Base-by-base conservation (phyloP, 768 basidiomycete species). In the Termitomyces titanicus region DNA sequence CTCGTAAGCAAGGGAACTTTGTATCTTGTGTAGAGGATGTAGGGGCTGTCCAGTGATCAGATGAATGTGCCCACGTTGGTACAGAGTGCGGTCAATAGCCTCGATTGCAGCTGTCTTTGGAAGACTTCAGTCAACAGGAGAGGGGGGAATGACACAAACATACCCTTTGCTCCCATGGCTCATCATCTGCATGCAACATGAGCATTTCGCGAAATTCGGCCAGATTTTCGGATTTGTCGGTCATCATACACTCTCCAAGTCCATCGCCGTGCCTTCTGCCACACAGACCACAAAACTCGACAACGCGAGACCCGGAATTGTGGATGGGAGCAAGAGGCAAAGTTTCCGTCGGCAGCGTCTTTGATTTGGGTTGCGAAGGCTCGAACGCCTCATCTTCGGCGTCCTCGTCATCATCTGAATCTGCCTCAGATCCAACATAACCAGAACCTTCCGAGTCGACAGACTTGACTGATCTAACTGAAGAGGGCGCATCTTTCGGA, bases 131-230 rank as follows among this genome's bases (percentile, higher is more conserved):
- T 25, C 47, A 51, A 56, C 50, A 25, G 13, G 15, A 46, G 37
- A 54, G 44, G 40, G 39, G 20, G 20, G 3, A 25, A 40, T 34
- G n/a, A 46, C 34, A 61, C 17, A 54, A 73, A 61, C 48, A 27
- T 68, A 89, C 89, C 62, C 88, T 74, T 35, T 79, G 75, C 65
- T 86, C 83, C 63, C 80, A 76, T 42, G 87, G 74, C 60, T 92
- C 90, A 60, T 85, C 83, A 15, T 80, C 78, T n/a, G 79, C 74
- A 57, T 87, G 76, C 27, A 79, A 68, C 57, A 91, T 68, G 35
- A 92, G 68, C 72, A 89, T 84, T 44, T 79, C 74, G 42, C 89
- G 81, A 63, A 83, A 91, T 61, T 88, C 83, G 12, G 81, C 79
- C 20, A 92, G 74, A 64, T 89, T 82, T 53, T 82, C 77, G 17